A percentile compares a stretch with the other conserved stretches of the same genome.
Evolutionary conservation across 108 stramenopile species (phyloP).

Genomic region (Epithemia pelagica): DNA sequence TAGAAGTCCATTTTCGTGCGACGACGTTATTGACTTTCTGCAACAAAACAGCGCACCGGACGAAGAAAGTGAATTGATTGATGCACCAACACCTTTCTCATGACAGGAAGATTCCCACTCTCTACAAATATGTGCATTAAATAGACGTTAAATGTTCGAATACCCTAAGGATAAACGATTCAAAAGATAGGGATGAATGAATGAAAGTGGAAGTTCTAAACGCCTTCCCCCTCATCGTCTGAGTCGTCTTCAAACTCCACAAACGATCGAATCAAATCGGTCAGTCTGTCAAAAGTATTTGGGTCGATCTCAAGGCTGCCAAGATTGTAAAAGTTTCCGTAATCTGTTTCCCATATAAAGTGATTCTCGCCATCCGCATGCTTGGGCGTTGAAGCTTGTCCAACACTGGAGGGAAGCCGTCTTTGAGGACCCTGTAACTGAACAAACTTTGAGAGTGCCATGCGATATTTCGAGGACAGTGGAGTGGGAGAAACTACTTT

Average conservation of each 20-base stretch:
- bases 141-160: no score
- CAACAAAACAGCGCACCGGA: slow-evolving; percentile 6
- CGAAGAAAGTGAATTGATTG: background rate
- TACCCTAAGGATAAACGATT: no score
- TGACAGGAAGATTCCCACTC: background rate
- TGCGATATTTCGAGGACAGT: background rate
- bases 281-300: slow-evolving; percentile 1
- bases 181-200: no score
- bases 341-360: slow-evolving; percentile 1
- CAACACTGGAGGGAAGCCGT: no score
- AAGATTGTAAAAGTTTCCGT: slow-evolving; percentile 8
- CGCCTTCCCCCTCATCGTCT: no score
- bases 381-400: background rate
- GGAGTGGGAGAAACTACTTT: background rate
- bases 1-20: slow-evolving; percentile 22
- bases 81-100: background rate
- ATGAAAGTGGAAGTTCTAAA: no score
- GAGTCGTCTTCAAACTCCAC: slow-evolving; percentile 2
- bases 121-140: background rate
- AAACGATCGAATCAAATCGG: background rate
- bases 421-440: slow-evolving; percentile 5
- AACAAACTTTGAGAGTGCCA: slow-evolving; percentile 8
- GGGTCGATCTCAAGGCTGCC: slow-evolving; percentile 1
- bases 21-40: slow-evolving; percentile 35
- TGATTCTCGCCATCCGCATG: background rate